Base-by-base conservation (phyloP, 164 flowering plant genomes). In the Vitis amurensis region DNA sequence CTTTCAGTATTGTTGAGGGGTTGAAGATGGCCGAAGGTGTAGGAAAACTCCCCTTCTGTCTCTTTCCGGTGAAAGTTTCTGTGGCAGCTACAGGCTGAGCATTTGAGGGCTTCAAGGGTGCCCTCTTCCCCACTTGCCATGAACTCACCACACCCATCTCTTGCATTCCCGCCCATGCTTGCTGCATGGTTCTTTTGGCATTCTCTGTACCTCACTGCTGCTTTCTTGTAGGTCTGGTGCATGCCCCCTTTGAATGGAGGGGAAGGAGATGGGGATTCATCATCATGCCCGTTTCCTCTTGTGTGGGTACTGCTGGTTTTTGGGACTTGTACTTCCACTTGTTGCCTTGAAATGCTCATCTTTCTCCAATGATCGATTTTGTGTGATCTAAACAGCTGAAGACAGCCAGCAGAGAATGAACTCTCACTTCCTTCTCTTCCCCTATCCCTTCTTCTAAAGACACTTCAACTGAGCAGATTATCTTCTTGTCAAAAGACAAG, bases 81-180 rank as follows among this genome's bases (percentile, higher is more conserved):
- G 27, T 56, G 59, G 59, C 59, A 56, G 27, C 16, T 8, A 19
- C 59, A 56, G 59, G 59, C 59, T 9, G 59, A 56, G 59, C 59
- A 56, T 2, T 19, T 56, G 59, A 56, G 59, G 59, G 59, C 59
- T 56, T 56, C 27, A 8, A 56, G 59, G 27, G 59, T 56, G 27
- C 59, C 59, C 19, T 56, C 59, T 56, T 56, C 59, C 8, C 59
- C 59, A 10, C 59, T 19, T 8, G 59, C 23, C 59, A 56, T 16
- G 59, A 56, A 56, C 29, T 56, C 59, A 6, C 59, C 59, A 19
- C 59, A 56, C 27, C 59, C 59, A 19, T 56, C 59, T 8, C 9
- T 56, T 19, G 59, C 59, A 19, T 56, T 56, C 29, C 59, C 59
- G 2, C 59, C 27, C 9, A 56, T 56, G 59, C 27, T 23, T 16